These are phyloP conservation scores for Cryptococcus sp. DNA, from an alignment of 1,284 basidiomycete genomes.

Conservation along the genomic window DNA sequence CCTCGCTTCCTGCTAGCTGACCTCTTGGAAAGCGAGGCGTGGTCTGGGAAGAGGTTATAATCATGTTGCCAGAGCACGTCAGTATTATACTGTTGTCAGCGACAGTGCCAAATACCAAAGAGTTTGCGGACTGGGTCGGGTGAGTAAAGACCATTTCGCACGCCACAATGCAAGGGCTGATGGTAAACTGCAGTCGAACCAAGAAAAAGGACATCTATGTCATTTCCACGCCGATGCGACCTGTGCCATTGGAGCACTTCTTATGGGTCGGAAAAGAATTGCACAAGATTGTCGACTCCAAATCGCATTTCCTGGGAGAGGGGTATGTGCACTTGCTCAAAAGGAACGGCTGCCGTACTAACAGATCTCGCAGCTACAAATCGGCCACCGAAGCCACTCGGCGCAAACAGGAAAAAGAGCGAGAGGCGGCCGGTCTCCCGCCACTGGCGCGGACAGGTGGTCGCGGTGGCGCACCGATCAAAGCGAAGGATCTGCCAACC, in stretches of 20 bases:
- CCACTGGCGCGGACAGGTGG: constrained; percentile 78
- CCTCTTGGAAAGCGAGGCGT: constrained; percentile 74
- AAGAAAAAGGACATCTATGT: constrained; percentile 99
- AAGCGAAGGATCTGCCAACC: constrained; percentile 45
- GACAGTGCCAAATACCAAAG: constrained; percentile 96
- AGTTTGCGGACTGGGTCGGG: constrained; percentile 99
- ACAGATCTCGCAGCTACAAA: constrained; percentile 62
- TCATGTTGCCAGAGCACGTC: constrained; percentile 96
- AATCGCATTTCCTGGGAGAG: constrained; percentile 70
- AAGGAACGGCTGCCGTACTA: too few relatives aligned
- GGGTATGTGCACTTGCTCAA: constrained; percentile 52
- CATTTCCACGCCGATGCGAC: constrained; percentile 93
- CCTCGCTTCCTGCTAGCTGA: neutral
- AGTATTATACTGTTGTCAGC: constrained; percentile 96
- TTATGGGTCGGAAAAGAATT: constrained; percentile 89
- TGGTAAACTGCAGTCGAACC: constrained; percentile 69
- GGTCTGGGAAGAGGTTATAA: constrained; percentile 99
- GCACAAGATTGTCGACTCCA: constrained; percentile 88
- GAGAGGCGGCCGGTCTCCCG: constrained; percentile 86
- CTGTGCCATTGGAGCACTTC: constrained; percentile 96
- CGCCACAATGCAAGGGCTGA: constrained; percentile 4
- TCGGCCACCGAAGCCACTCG: constrained; percentile 83
- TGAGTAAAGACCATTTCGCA: constrained; percentile 54
- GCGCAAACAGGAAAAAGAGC: constrained; percentile 95
- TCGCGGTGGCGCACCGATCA: constrained; percentile 63